Evolutionary conservation across 2,329 filamentous ascomycete genomes (phyloP), one percentile per base, ranked within the genome.

Genomic region (Aspergillus tamarii): DNA sequence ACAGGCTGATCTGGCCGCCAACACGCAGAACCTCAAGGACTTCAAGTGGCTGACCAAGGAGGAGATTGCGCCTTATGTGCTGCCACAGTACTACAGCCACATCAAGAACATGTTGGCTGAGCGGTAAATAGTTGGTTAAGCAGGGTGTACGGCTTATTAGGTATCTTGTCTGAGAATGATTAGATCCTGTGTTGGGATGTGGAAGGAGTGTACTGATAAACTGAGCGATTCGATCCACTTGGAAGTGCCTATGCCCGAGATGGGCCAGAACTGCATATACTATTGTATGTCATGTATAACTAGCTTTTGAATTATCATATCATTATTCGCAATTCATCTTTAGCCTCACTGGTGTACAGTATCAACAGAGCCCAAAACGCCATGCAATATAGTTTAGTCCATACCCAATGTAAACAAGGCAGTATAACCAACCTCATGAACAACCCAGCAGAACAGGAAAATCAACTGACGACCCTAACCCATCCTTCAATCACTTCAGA

Each of bases 11-110:
- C 79, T 98, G 59, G 82, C 83, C 66, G 84, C 83, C 64, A 97
- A 95, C 80, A 82, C 83, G 65, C 85, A 91, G 62, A 91, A 90
- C 7, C 83, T 95, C 60, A 84, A 85, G 60, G 93, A 97, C 77
- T 99, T 95, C 82, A 89, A 91, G 81, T 99, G 95, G 95, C 80
- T 98, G 73, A 90, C 92, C 28, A 94, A 91, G 78, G 92, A 97
- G 66, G 95, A 99, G 85, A 85, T 98, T 61, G 78, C 89, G 77
- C 82, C 88, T 70, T 83, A 84, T 67, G 85, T 97, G 52, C 80
- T 85, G 32, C 77, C 80, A 4, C 83, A 86, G 62, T 97, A 97
- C 81, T 97, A 88, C 83, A 85, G 82, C 66, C 85, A 85, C 62
- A 86, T 97, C 67, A 88, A 87, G 80, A 92, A 94, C 76, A 95